These are phyloP conservation scores for Begonia fuchsioides DNA, from an alignment of 306 rosid genomes.

Conservation along the genomic window DNA sequence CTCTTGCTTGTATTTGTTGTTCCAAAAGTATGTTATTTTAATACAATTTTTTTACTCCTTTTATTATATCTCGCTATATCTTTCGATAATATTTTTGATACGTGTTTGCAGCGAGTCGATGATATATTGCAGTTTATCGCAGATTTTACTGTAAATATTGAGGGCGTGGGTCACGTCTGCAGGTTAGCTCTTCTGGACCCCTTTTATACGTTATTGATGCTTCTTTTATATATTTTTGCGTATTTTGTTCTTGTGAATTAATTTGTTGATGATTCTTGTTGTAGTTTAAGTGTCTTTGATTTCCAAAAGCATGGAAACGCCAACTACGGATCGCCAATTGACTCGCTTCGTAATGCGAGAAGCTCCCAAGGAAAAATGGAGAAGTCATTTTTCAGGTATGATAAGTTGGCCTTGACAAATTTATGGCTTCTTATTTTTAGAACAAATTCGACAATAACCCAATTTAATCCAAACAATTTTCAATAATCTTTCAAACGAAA, in stretches of 20 bases:
- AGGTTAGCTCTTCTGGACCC: conserved; percentile 47
- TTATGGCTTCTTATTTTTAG: not conserved
- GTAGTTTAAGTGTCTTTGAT: conserved; percentile 70
- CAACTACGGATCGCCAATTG: conserved; percentile 59
- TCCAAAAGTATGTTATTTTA: conserved; percentile 51
- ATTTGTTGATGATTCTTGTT: conserved; percentile 5
- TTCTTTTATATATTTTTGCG: not conserved
- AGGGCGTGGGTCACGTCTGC: conserved; percentile 98
- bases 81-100: conserved; percentile 9
- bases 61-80: conserved; percentile 2
- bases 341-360: conserved; percentile 36
- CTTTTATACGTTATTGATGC: not conserved
- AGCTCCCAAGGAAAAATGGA: conserved; percentile 98
- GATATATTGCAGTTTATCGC: conserved; percentile 77
- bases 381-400: conserved; percentile 89
- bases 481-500: too few species aligned
- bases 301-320: conserved; percentile 73
- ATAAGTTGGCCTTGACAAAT: not conserved
- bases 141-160: conserved; percentile 65
- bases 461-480: too few species aligned
- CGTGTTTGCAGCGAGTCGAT: conserved; percentile 65
- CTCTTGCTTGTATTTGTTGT: conserved; percentile 66
- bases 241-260: too few species aligned
- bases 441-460: too few species aligned
- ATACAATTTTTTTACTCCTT: conserved; percentile 5